Percentiles rank a stretch among this genome's conserved stretches.
These are phyloP conservation scores for Nidula niveotomentosa DNA, from an alignment of 1,284 basidiomycete species.

Conservation along the genomic window DNA sequence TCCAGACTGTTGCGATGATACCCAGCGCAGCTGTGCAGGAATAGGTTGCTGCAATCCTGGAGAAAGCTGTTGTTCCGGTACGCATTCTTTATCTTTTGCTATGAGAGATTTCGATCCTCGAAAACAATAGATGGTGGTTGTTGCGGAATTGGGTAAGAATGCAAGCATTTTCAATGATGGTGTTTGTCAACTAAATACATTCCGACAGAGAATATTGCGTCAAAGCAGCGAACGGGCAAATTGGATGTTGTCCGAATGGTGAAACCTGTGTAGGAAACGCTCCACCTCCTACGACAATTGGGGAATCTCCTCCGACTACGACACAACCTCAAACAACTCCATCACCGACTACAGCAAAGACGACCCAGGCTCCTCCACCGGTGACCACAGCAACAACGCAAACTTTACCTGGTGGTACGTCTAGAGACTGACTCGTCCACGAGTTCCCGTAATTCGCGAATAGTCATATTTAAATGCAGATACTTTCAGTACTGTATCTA, in stretches of 20 bases:
- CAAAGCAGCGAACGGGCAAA: not conserved
- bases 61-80: conserved; percentile 6
- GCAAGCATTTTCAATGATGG: not conserved
- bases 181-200: not conserved
- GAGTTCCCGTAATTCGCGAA: not conserved
- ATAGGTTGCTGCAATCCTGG: conserved; percentile 3
- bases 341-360: not conserved
- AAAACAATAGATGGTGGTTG: not conserved
- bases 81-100: not conserved
- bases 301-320: not conserved
- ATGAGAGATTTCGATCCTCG: not conserved
- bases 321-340: not conserved
- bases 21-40: conserved; percentile 2
- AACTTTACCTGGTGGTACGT: too few species aligned
- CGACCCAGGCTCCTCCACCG: not conserved
- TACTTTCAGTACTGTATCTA: not conserved
- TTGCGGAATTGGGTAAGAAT: not conserved
- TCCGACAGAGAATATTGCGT: not conserved
- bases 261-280: conserved; percentile 2
- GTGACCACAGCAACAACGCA: not conserved
- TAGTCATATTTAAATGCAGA: not conserved
- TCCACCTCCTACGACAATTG: not conserved
- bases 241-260: conserved; percentile 11
- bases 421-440: too few species aligned
- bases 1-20: conserved; percentile 1